Conservation (phyloP, 306 rosid species). For the Cyamopsis tetragonoloba region DNA sequence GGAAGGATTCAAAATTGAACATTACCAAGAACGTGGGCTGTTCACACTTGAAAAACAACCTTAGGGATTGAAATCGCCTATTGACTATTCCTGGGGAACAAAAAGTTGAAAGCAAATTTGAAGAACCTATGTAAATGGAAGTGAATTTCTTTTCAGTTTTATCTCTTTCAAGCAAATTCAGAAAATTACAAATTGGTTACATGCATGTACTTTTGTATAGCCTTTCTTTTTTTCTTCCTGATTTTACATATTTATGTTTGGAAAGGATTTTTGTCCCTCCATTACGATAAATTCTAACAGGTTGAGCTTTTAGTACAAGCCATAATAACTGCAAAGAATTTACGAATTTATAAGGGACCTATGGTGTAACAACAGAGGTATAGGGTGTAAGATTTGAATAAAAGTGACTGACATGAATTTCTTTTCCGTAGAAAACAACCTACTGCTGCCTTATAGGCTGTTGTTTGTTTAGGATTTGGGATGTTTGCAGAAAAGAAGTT, state of each 20-base stretch:
- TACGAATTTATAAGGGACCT: not conserved
- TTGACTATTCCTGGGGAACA: too few relatives aligned
- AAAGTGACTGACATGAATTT: not conserved
- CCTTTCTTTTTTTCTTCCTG: not conserved
- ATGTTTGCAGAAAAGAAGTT: too few relatives aligned
- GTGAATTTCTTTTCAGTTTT: slow-evolving; percentile 14
- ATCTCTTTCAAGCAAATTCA: not conserved
- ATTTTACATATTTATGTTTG: not conserved
- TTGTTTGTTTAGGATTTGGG: too few relatives aligned
- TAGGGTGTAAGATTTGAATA: not conserved
- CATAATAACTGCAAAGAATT: too few relatives aligned
- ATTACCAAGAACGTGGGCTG: too few relatives aligned
- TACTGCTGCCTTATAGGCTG: not conserved
- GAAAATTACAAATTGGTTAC: too few relatives aligned
- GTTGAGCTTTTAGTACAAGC: not conserved
- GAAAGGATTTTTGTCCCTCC: not conserved
- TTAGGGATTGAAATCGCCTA: too few relatives aligned
- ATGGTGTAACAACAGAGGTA: not conserved
- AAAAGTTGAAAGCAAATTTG: too few relatives aligned
- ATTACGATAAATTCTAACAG: too few relatives aligned
- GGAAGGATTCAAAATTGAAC: too few relatives aligned
- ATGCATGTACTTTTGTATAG: not conserved
- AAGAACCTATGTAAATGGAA: too few relatives aligned
- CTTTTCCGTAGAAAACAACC: not conserved
- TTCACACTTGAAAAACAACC: too few relatives aligned